A percentile compares a stretch with the other conserved stretches of the same genome.
Evolutionary conservation across 768 basidiomycete genomes (phyloP).

Genomic region (Suillus hirtellus): DNA sequence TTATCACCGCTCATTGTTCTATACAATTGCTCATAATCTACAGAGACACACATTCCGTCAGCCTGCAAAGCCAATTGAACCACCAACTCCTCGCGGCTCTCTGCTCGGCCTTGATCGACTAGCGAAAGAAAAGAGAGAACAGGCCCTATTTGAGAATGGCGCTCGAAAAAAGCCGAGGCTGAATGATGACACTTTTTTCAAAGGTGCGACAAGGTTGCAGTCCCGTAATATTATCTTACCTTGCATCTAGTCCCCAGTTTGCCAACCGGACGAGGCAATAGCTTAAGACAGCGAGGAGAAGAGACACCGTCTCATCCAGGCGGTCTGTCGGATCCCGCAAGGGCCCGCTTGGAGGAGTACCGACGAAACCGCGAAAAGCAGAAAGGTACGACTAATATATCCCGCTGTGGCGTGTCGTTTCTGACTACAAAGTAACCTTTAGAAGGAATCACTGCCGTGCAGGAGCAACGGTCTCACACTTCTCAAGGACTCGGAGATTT

Average conservation of each 20-base stretch:
- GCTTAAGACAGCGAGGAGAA: conserved; percentile 72
- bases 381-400: conserved; percentile 44
- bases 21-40: conserved; percentile 10
- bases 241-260: conserved; percentile 67
- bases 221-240: background rate
- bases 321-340: conserved; percentile 78
- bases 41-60: conserved; percentile 82
- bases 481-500: conserved; percentile 90
- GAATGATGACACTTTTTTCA: conserved; percentile 75
- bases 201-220: conserved; percentile 54
- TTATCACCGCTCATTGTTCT: background rate
- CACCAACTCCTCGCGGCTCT: conserved; percentile 77
- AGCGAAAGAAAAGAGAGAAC: conserved; percentile 84
- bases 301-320: conserved; percentile 95
- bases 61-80: conserved; percentile 71
- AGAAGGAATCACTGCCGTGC: conserved; percentile 74
- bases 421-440: conserved; percentile 2
- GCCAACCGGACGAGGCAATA: conserved; percentile 56
- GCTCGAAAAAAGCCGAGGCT: conserved; percentile 65
- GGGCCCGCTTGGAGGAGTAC: conserved; percentile 75
- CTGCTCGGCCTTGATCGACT: conserved; percentile 85
- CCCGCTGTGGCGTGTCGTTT: background rate
- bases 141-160: conserved; percentile 44
- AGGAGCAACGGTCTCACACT: conserved; percentile 54
- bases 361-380: conserved; percentile 69